Evolutionary conservation across 257 asterid genomes (phyloP), one percentile per base, ranked within the genome.

Genomic region (Paulownia fortunei): DNA sequence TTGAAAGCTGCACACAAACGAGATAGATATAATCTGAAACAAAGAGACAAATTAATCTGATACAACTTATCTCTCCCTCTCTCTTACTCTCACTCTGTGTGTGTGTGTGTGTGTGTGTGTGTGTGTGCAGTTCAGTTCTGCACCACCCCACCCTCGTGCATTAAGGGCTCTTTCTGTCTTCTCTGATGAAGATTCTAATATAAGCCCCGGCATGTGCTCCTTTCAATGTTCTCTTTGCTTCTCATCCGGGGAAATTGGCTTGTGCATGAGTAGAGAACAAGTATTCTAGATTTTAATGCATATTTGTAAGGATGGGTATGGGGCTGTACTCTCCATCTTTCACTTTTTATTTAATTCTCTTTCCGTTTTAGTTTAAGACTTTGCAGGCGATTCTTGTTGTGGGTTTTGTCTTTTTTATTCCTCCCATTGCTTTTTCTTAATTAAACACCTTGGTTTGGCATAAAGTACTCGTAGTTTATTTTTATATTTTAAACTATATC

Each of bases 311-410:
- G 6, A 24, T 34, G 76, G 88, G 98, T 84, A 89, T 93, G 97
- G 92, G 89, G 64, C 42, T 79, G 75, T 72, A 47, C 88, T 78
- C 59, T 73, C 64, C 42, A 2, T 8, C 56, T 76, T 59, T 69
- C 76, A 74, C 90, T 87, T 90, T 87, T 66, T 72, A 85, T 85
- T 90, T 79, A 88, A 75, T 89, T 79, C 84, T 30, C 49, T 87
- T 89, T 84, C 94, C 81, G 4, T 86, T 89, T 82, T 87, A 21
- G 87, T 85, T 86, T 52, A 3, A 16, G 3, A 56, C 79, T 83
- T 85, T 82, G 89, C 96, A 92, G 96, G 98, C 84, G 94, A 84
- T 89, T 94, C 92, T 75, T 92, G 92, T 89, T 89, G 86, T 78
- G 82, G 87, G 84, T 86, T 89, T 83, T 82, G 69, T 81, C 86